phyloP scores from a whole-genome alignment of 2,329 filamentous ascomycete genomes.

The Dactylellina drechsleri region DNA sequence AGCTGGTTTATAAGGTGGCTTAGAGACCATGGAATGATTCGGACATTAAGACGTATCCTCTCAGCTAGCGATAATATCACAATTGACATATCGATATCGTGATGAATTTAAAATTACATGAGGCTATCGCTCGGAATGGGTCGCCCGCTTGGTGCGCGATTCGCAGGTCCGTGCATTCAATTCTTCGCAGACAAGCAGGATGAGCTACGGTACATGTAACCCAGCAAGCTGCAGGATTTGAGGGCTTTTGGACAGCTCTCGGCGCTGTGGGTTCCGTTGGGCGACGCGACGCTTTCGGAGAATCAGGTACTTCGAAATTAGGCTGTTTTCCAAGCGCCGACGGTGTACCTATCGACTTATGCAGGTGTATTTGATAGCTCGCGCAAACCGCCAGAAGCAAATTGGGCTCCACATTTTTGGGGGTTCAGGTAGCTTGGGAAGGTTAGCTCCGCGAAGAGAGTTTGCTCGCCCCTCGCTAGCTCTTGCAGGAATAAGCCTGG shows the following conservation, averaged over 20 bases:
- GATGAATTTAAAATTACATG: background rate
- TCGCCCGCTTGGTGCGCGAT: background rate
- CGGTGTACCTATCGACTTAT: background rate
- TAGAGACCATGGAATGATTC: background rate
- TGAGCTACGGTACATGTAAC: too few relatives aligned
- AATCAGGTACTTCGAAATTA: background rate
- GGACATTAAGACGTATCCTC: too few relatives aligned
- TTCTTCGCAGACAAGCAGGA: background rate
- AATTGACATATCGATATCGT: too few relatives aligned
- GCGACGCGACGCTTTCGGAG: too few relatives aligned
- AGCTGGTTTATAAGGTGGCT: background rate
- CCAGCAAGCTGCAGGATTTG: background rate
- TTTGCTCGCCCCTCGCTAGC: background rate
- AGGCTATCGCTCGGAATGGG: constrained; percentile 13
- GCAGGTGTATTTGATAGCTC: background rate
- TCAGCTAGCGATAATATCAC: too few relatives aligned
- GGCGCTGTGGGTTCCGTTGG: background rate
- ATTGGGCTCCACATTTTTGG: background rate
- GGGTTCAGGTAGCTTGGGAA: background rate
- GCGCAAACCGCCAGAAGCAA: background rate
- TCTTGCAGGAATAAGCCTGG: constrained; percentile 6
- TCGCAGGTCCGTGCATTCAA: constrained; percentile 5
- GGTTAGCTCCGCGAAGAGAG: constrained; percentile 3
- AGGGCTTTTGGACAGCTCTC: background rate
- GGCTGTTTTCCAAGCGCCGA: background rate